These are phyloP conservation scores for Perkinsus olseni DNA, from an alignment of 169 alveolate species.

Conservation along the genomic window DNA sequence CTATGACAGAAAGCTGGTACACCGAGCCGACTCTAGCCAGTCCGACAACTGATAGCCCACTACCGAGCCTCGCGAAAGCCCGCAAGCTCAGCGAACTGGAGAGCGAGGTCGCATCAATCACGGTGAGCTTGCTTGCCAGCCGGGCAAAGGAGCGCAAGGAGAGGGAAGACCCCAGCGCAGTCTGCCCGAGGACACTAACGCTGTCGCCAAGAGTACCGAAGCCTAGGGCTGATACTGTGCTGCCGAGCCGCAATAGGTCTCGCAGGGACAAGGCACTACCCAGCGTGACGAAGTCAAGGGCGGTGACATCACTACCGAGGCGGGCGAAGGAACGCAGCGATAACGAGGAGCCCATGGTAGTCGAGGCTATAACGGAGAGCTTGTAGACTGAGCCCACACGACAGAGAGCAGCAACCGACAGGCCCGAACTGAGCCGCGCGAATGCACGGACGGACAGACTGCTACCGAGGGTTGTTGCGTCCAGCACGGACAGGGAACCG, in stretches of 20 bases:
- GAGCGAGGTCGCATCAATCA: not conserved
- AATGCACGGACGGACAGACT: not conserved
- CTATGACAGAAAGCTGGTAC: not conserved
- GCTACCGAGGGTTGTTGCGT: not conserved
- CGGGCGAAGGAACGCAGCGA: not conserved
- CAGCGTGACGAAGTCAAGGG: not conserved
- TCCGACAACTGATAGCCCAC: constrained; percentile 10
- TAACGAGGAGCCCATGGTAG: not conserved
- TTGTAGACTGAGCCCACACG: not conserved
- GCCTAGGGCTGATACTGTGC: not conserved
- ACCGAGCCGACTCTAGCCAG: not conserved
- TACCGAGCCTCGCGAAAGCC: not conserved
- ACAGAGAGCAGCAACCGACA: not conserved
- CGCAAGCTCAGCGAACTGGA: not conserved
- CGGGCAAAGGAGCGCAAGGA: not conserved
- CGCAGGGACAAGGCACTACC: constrained; percentile 5
- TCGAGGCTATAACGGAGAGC: not conserved
- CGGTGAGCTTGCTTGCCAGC: not conserved
- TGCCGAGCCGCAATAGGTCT: not conserved
- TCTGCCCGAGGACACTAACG: not conserved
- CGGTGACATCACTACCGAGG: not conserved
- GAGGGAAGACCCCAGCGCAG: not conserved
- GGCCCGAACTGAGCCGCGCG: not conserved
- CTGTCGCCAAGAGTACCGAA: not conserved
- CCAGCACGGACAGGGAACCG: not conserved